Percentiles rank a stretch among this genome's conserved stretches.
These are phyloP conservation scores for Saccharomycopsis phalli DNA, from an alignment of 1,139 yeast genomes.

Conservation along the genomic window DNA sequence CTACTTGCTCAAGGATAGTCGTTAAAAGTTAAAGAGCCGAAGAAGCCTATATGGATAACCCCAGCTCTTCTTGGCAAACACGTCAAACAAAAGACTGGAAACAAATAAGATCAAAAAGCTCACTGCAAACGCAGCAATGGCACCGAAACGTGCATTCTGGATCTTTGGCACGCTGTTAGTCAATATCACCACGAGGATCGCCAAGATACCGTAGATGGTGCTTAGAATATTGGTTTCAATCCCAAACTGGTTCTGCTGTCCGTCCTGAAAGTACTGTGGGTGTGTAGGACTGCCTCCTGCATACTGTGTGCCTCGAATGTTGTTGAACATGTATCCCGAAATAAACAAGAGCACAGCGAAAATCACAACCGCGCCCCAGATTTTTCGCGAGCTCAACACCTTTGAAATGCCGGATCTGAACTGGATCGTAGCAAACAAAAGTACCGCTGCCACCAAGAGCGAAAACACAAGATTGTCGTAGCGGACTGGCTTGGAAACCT, in stretches of 20 bases:
- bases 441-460: constrained; percentile 27
- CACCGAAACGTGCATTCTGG: constrained; percentile 33
- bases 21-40: constrained; percentile 21
- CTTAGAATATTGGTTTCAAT: constrained; percentile 74
- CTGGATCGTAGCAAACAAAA: constrained; percentile 27
- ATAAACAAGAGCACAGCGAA: constrained; percentile 61
- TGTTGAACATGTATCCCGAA: constrained; percentile 90
- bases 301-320: constrained; percentile 70
- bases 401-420: constrained; percentile 27
- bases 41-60: constrained; percentile 51
- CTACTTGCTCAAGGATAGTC: neutral
- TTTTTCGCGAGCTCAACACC: constrained; percentile 34
- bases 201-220: constrained; percentile 51
- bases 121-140: constrained; percentile 36
- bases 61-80: constrained; percentile 48
- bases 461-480: constrained; percentile 43
- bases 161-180: constrained; percentile 41
- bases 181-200: constrained; percentile 41
- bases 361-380: constrained; percentile 63
- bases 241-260: constrained; percentile 71
- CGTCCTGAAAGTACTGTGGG: constrained; percentile 51
- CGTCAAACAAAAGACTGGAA: constrained; percentile 45
- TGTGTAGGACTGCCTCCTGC: constrained; percentile 51
- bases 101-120: constrained; percentile 37
- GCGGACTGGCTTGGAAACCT: constrained; percentile 48